These are phyloP conservation scores for Fusarium incarnatum DNA, from an alignment of 2,329 filamentous ascomycete species.

Conservation along the genomic window DNA sequence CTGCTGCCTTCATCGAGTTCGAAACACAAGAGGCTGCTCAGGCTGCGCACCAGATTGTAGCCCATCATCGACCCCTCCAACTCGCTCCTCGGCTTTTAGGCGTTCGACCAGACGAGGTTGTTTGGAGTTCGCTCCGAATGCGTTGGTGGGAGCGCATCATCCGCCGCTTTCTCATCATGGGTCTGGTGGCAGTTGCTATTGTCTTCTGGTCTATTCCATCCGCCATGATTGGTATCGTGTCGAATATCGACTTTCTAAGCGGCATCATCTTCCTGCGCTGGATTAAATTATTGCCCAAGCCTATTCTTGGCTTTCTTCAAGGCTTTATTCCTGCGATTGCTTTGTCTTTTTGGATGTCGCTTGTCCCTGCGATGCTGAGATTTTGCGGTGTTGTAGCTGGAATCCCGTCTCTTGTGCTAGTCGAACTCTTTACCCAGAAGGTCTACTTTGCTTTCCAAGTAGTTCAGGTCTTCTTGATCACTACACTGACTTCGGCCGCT, in stretches of 20 bases:
- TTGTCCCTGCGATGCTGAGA: slow-evolving; percentile 86
- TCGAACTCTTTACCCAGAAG: slow-evolving; percentile 91
- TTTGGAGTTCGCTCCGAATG: slow-evolving; percentile 88
- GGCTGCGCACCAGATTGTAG: slow-evolving; percentile 84
- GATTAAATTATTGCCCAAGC: slow-evolving; percentile 74
- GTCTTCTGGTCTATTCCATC: slow-evolving; percentile 87
- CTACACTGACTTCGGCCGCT: slow-evolving; percentile 84
- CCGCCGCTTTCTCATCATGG: slow-evolving; percentile 74
- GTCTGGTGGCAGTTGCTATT: slow-evolving; percentile 81
- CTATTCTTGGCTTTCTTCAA: slow-evolving; percentile 84
- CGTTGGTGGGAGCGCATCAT: slow-evolving; percentile 88
- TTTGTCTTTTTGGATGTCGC: slow-evolving; percentile 84
- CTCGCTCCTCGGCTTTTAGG: slow-evolving; percentile 90
- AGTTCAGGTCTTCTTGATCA: slow-evolving; percentile 90
- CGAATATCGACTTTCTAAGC: slow-evolving; percentile 80
- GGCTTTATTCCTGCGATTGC: slow-evolving; percentile 85
- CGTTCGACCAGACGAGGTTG: slow-evolving; percentile 81
- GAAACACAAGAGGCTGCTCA: slow-evolving; percentile 85
- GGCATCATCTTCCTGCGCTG: slow-evolving; percentile 77
- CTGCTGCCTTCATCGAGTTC: slow-evolving; percentile 93
- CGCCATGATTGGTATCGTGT: slow-evolving; percentile 84
- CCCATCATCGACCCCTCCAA: slow-evolving; percentile 87
- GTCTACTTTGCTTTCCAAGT: slow-evolving; percentile 93
- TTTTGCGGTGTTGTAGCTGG: slow-evolving; percentile 82
- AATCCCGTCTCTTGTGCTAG: slow-evolving; percentile 79